These are phyloP conservation scores for Diplodia intermedia DNA, from an alignment of 2,329 filamentous ascomycete genomes.

Conservation along the genomic window DNA sequence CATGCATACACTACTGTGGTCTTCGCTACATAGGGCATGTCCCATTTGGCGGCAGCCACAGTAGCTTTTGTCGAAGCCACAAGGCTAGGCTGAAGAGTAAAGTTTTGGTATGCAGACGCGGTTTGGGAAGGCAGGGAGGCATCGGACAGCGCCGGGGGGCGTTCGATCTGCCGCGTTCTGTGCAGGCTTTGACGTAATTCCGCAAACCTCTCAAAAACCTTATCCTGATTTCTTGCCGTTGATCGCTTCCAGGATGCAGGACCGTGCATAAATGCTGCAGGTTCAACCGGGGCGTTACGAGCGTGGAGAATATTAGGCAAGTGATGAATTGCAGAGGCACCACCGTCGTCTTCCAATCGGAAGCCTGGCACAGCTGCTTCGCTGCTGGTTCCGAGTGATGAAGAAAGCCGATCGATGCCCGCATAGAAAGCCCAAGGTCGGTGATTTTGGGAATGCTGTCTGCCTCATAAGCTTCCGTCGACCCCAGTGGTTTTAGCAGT, in stretches of 20 bases:
- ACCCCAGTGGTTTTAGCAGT: neutral
- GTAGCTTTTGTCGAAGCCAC: neutral
- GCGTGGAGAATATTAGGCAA: neutral
- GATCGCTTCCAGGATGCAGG: neutral
- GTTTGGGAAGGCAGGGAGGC: neutral
- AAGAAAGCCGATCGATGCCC: neutral
- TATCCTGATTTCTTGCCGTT: conserved; percentile 19
- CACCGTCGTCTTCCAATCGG: neutral
- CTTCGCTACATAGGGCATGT: neutral
- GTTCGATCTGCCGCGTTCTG: neutral
- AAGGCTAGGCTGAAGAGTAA: neutral
- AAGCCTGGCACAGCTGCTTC: neutral
- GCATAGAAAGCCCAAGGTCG: neutral
- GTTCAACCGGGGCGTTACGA: neutral
- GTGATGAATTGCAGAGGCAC: neutral
- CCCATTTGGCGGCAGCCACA: neutral
- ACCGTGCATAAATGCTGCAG: neutral
- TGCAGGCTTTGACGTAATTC: neutral
- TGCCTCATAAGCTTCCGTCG: neutral
- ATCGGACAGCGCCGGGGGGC: neutral
- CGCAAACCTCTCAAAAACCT: neutral
- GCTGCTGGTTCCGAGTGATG: neutral
- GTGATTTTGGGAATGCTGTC: neutral
- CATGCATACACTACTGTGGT: neutral
- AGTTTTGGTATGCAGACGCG: neutral